Percentiles rank a stretch among this genome's conserved stretches.
Evolutionary conservation across 2,329 filamentous ascomycete genomes (phyloP).

Genomic region (Fusarium luffae): DNA sequence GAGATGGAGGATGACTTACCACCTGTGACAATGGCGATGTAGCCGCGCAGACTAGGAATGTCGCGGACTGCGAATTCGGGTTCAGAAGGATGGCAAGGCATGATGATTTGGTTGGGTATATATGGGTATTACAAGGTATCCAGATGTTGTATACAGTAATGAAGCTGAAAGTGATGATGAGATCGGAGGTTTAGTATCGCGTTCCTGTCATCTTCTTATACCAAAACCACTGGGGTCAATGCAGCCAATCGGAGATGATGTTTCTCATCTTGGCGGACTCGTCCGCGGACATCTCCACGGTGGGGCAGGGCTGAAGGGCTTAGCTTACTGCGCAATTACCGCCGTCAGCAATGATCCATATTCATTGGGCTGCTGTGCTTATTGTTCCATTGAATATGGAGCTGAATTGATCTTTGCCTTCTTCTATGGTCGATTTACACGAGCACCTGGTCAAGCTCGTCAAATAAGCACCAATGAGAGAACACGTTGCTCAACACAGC

Average conservation of each 20-base stretch:
- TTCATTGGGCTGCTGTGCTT: not conserved
- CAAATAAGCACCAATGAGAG: not conserved
- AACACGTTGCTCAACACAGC: not conserved
- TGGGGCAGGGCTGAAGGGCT: constrained; percentile 12
- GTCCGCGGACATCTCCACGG: constrained; percentile 37
- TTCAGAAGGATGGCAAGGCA: constrained; percentile 21
- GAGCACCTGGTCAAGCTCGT: too few relatives aligned
- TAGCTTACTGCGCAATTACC: constrained; percentile 7
- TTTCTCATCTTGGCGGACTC: not conserved
- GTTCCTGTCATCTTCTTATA: constrained; percentile 20
- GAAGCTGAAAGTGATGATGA: not conserved
- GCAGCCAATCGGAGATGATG: constrained; percentile 13
- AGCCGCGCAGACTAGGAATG: constrained; percentile 35
- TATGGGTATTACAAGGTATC: not conserved
- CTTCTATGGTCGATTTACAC: not conserved
- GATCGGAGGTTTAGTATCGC: not conserved
- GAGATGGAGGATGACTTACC: not conserved
- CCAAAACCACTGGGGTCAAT: not conserved
- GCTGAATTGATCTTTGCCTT: not conserved
- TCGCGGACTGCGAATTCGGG: constrained; percentile 32
- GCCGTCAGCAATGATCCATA: not conserved
- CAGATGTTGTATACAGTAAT: accelerated
- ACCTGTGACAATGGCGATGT: constrained; percentile 41
- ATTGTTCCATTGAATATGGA: not conserved
- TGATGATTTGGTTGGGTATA: not conserved